Evolutionary conservation across 495 filamentous ascomycete species (phyloP).

Genomic region (Aspergillus heteromorphus): DNA sequence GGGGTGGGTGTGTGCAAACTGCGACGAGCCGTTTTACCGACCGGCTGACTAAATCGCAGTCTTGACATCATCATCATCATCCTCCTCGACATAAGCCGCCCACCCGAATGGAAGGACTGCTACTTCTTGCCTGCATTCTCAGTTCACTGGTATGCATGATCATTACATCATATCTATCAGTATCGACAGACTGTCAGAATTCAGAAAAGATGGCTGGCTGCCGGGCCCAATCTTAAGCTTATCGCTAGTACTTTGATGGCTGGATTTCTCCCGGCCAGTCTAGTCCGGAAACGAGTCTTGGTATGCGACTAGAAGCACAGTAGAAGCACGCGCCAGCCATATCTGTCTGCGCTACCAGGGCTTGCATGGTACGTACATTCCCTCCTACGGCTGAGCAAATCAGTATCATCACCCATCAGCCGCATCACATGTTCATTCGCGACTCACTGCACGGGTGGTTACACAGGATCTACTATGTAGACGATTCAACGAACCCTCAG

Average conservation of each 20-base stretch:
- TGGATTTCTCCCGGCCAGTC: background rate
- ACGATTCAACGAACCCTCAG: no score
- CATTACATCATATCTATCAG: no score
- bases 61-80: background rate
- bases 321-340: background rate
- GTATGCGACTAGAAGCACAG: background rate
- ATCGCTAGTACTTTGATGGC: background rate
- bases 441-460: background rate
- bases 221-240: constrained; percentile 1
- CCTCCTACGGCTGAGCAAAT: background rate
- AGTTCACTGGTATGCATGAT: background rate
- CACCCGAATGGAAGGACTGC: background rate
- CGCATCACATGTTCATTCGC: background rate
- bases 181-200: no score
- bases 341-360: background rate
- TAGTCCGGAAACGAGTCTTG: background rate
- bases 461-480: background rate
- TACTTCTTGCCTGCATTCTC: background rate
- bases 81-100: no score
- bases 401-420: background rate
- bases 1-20: background rate
- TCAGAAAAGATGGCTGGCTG: background rate
- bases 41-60: background rate
- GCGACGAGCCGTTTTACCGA: background rate
- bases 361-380: background rate